These are phyloP conservation scores for Blastobotrys illinoisensis DNA, from an alignment of 1,139 yeast genomes.

Conservation along the genomic window DNA sequence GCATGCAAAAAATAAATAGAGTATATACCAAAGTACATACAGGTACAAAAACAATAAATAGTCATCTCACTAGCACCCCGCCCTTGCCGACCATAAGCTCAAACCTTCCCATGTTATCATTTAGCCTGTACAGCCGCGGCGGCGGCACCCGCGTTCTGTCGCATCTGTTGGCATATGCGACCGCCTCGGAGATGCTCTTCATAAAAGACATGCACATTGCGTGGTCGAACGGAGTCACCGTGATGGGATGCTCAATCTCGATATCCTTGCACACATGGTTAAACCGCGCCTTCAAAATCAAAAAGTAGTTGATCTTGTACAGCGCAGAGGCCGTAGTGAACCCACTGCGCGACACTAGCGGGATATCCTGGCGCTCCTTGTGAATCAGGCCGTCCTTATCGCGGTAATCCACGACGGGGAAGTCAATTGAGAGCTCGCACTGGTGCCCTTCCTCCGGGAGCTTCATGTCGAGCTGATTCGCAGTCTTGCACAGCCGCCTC, in stretches of 20 bases:
- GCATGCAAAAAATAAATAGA: background rate
- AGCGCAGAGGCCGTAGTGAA: slow-evolving; percentile 35
- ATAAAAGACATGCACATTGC: slow-evolving; percentile 34
- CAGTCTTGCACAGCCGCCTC: slow-evolving; percentile 29
- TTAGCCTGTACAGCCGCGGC: slow-evolving; percentile 14
- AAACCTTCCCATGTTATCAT: slow-evolving; percentile 9
- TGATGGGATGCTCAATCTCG: slow-evolving; percentile 34
- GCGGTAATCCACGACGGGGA: slow-evolving; percentile 27
- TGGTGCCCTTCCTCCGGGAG: slow-evolving; percentile 27
- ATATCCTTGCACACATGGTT: slow-evolving; percentile 35
- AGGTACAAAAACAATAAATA: background rate
- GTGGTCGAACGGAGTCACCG: slow-evolving; percentile 36
- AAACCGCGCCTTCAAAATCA: slow-evolving; percentile 35
- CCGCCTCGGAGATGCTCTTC: slow-evolving; percentile 33
- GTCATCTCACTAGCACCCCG: slow-evolving; percentile 2
- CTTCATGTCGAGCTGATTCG: slow-evolving; percentile 27
- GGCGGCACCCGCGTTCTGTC: slow-evolving; percentile 11
- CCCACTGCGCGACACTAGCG: slow-evolving; percentile 32
- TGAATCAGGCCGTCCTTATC: slow-evolving; percentile 29
- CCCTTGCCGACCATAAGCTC: slow-evolving; percentile 1
- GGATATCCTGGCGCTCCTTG: slow-evolving; percentile 34
- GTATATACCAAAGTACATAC: background rate
- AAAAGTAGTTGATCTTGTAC: slow-evolving; percentile 32
- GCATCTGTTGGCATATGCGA: slow-evolving; percentile 35
- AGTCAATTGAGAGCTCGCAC: slow-evolving; percentile 29